Conservation (phyloP, 2,329 filamentous ascomycete genomes). For the Cytospora piceicola region DNA sequence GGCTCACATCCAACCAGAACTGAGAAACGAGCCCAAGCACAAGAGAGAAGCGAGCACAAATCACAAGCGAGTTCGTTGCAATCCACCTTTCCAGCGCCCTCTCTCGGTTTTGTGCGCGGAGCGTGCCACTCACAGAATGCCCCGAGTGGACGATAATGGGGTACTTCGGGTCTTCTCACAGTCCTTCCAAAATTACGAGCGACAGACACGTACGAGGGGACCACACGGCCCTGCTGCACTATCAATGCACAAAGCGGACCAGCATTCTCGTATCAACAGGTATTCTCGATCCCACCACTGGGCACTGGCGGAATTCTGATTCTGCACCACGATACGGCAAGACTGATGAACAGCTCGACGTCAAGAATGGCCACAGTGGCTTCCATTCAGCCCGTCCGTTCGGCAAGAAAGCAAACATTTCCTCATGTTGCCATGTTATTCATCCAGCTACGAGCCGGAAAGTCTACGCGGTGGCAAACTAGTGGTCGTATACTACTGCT, state of each 20-base stretch:
- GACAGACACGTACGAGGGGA: constrained; percentile 27
- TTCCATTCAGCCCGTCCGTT: constrained; percentile 6
- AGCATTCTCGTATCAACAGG: constrained; percentile 27
- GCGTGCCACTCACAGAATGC: constrained; percentile 24
- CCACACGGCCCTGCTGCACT: constrained; percentile 27
- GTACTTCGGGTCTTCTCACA: constrained; percentile 16
- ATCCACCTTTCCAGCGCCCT: constrained; percentile 23
- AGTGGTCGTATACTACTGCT: constrained; percentile 20
- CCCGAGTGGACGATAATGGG: constrained; percentile 9
- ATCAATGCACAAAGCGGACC: constrained; percentile 28
- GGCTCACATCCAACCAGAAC: constrained; percentile 26
- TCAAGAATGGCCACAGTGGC: constrained; percentile 14
- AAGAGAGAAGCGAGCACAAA: constrained; percentile 15
- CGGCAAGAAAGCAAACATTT: constrained; percentile 6
- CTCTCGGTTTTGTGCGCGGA: constrained; percentile 19
- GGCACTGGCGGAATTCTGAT: constrained; percentile 1
- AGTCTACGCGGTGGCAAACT: constrained; percentile 26
- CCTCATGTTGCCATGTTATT: not conserved
- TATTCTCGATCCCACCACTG: constrained; percentile 22
- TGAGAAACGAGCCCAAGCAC: constrained; percentile 19
- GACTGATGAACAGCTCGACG: constrained; percentile 9
- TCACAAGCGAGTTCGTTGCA: constrained; percentile 25
- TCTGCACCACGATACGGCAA: constrained; percentile 13
- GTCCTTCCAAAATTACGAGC: constrained; percentile 32
- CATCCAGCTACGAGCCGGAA: constrained; percentile 3